These are phyloP conservation scores for Nitzschia sp. DNA, from an alignment of 108 stramenopile species.

Conservation along the genomic window DNA sequence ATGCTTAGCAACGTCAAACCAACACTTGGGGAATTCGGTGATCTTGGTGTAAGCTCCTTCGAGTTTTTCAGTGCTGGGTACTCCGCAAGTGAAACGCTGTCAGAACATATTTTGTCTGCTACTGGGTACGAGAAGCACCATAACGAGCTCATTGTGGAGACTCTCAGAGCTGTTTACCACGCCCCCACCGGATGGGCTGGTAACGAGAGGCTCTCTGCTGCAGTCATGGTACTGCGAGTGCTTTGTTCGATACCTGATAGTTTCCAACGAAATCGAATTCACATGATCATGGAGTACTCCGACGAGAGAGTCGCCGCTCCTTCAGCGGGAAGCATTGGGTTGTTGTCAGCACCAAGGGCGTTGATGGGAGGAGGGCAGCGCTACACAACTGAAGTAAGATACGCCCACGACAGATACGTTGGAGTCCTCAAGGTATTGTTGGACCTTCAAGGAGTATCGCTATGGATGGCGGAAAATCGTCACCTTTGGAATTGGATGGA, in stretches of 20 bases:
- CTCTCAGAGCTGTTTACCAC: constrained; percentile 45
- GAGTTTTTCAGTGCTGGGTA: constrained; percentile 24
- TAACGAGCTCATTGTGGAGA: constrained; percentile 46
- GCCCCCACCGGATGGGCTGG: constrained; percentile 53
- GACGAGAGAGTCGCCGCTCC: constrained; percentile 13
- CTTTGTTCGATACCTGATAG: constrained; percentile 66
- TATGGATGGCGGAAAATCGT: constrained; percentile 72
- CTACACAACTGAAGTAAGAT: constrained; percentile 43
- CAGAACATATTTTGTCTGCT: constrained; percentile 67
- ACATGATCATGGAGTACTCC: constrained; percentile 50
- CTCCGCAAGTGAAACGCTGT: constrained; percentile 44
- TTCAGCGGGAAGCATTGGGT: constrained; percentile 44
- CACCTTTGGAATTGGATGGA: constrained; percentile 68
- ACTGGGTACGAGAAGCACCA: constrained; percentile 28
- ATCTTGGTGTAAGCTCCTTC: constrained; percentile 39
- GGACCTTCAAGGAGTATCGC: constrained; percentile 43
- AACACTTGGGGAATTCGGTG: constrained; percentile 41
- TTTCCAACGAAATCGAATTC: constrained; percentile 58
- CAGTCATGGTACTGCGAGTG: constrained; percentile 43
- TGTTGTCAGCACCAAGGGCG: constrained; percentile 45
- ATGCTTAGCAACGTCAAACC: constrained; percentile 23
- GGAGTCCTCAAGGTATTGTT: constrained; percentile 56
- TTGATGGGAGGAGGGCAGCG: constrained; percentile 29
- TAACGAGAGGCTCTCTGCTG: constrained; percentile 38
- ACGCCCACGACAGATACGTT: constrained; percentile 58